Base-by-base conservation (phyloP, 495 filamentous ascomycete species). In the Pyrenopolyporus hunteri region DNA sequence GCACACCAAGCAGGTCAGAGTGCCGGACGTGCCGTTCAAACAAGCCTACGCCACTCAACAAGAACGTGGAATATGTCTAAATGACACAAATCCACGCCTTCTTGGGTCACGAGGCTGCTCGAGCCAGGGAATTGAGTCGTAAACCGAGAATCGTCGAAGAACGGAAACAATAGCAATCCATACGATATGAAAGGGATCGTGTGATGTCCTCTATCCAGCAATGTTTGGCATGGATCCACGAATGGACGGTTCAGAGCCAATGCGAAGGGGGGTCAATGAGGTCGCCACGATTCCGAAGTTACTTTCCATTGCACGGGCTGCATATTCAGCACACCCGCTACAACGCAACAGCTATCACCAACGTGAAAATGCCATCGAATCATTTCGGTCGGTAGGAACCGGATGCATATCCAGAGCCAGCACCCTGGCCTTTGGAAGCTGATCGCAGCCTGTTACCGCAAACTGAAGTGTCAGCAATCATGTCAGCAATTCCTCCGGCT, bases 381-480 rank as follows among this genome's bases (percentile, higher is more conserved):
- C 87, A 90, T 84, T 90, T 89, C 74, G 86, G 83, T 74, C 87
- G 88, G 76, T 89, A 85, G 71, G 81, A 81, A 72, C 85, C 83
- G 76, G 86, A 74, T 58, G 76, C 82, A 80, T 76, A 78, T 68
- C 78, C 75, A 46, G 82, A 78, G 78, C 86, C 83, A 80, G 81
- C 80, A 81, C 85, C 87, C 82, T 88, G 87, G 76, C 86, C 89
- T 78, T 91, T 93, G 63, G 89, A 91, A 83, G 91, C 89, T 82
- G 91, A 93, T 83, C 90, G 91, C 80, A 93, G 90, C 91, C 91
- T 96, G 86, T 85, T 87, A 88, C 83, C 87, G 88, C 82, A 89
- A 85, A 90, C 88, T 91, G 88, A 85, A 83, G 84, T 76, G 89
- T 90, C 88, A 91, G 89, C 89, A 86, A 87, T 82, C 79, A 80